phyloP scores from a whole-genome alignment of 495 filamentous ascomycete genomes.

The Aspergillus leporis region DNA sequence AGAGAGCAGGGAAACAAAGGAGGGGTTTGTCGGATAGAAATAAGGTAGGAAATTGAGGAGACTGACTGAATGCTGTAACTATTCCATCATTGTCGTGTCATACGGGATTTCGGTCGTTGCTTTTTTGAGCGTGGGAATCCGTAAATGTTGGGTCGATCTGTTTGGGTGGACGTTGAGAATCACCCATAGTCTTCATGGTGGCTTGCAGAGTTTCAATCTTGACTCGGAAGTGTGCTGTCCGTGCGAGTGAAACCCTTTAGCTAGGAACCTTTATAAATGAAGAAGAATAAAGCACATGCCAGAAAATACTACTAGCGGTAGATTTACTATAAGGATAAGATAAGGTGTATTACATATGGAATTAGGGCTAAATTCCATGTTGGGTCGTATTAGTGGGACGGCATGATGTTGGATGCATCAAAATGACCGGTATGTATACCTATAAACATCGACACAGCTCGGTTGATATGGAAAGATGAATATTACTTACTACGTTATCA shows the following conservation, averaged over 20 bases:
- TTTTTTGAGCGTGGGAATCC: not conserved
- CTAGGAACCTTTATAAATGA: too few species aligned
- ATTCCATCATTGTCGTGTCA: conserved; percentile 1
- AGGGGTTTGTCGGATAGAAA: not conserved
- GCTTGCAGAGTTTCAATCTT: not conserved
- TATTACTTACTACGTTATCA: too few species aligned
- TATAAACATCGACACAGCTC: too few species aligned
- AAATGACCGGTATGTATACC: not conserved
- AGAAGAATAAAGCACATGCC: too few species aligned
- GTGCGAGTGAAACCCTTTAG: not conserved
- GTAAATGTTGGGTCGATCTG: not conserved
- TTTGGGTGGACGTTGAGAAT: not conserved
- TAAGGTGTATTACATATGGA: not conserved
- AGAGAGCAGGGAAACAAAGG: not conserved
- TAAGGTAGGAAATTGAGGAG: not conserved
- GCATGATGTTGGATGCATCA: not conserved
- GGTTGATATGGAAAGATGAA: too few species aligned
- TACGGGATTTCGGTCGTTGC: not conserved
- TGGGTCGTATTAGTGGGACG: not conserved
- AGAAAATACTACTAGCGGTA: too few species aligned
- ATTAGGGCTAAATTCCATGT: not conserved
- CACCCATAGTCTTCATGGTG: not conserved
- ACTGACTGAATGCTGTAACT: not conserved
- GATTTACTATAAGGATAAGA: too few species aligned
- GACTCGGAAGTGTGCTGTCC: not conserved